phyloP scores from a whole-genome alignment of 768 basidiomycete species.

The Amanita muscaria region DNA sequence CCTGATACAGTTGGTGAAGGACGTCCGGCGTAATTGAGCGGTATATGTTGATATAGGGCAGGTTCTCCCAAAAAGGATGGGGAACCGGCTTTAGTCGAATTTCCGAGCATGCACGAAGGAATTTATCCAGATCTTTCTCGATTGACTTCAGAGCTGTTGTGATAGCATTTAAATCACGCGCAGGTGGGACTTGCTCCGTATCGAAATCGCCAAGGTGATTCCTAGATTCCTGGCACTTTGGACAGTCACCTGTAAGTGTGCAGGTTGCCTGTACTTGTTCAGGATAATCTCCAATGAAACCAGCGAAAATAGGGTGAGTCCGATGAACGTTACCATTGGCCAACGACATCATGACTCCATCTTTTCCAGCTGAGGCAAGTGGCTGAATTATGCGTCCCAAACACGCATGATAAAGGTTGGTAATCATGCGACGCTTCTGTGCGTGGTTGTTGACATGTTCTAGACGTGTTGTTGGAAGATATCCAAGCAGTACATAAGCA shows the following conservation, averaged over 20 bases:
- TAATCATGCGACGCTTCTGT: slow-evolving; percentile 13
- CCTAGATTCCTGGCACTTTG: not conserved
- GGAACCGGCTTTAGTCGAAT: slow-evolving; percentile 19
- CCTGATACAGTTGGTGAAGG: slow-evolving; percentile 42
- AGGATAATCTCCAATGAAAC: slow-evolving; percentile 1
- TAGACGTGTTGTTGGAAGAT: slow-evolving; percentile 27
- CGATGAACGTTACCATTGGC: not conserved
- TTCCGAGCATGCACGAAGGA: slow-evolving; percentile 9
- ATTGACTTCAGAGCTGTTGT: not conserved
- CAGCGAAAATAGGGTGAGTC: not conserved
- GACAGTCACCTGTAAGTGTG: not conserved
- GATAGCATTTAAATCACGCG: not conserved
- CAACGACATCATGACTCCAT: not conserved
- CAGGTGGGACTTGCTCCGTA: slow-evolving; percentile 4
- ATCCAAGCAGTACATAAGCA: slow-evolving; percentile 24
- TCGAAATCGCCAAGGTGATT: not conserved
- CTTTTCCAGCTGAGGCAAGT: not conserved
- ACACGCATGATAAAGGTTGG: not conserved
- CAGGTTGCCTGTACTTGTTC: not conserved
- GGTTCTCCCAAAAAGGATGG: slow-evolving; percentile 33
- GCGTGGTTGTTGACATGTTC: slow-evolving; percentile 17
- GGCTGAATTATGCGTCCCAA: not conserved
- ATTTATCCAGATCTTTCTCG: not conserved
- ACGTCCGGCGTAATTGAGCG: slow-evolving; percentile 34
- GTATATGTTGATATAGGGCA: slow-evolving; percentile 34